Evolutionary conservation across 306 rosid species (phyloP).

Genomic region (Lotus japonicus): DNA sequence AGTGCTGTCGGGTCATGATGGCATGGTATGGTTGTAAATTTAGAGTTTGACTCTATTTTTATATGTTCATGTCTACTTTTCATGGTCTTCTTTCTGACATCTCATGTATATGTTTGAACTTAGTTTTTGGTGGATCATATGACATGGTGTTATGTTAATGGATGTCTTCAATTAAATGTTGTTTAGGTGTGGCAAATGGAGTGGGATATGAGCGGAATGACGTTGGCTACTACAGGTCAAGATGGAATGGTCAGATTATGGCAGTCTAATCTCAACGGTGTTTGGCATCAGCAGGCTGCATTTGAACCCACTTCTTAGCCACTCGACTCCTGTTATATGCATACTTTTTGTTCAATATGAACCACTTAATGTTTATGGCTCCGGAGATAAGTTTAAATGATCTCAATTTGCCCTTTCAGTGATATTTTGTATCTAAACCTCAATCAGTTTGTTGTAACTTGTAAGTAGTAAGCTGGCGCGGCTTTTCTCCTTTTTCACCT

Average conservation of each 20-base stretch:
- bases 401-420: not conserved
- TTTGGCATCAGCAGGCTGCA: slow-evolving; percentile 86
- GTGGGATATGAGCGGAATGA: slow-evolving; percentile 99
- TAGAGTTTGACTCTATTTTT: not conserved
- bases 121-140: not conserved
- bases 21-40: slow-evolving; percentile 48
- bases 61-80: not conserved
- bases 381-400: not conserved
- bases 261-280: slow-evolving; percentile 82
- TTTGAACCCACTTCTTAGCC: slow-evolving; percentile 63
- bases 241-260: slow-evolving; percentile 79
- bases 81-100: slow-evolving; percentile 4
- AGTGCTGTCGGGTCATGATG: slow-evolving; percentile 57
- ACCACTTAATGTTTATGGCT: slow-evolving; percentile 6
- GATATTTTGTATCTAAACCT: not conserved
- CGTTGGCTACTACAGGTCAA: slow-evolving; percentile 74
- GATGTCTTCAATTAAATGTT: slow-evolving; percentile 2
- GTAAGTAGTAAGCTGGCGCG: slow-evolving; percentile 5
- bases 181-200: slow-evolving; percentile 91
- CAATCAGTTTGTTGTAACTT: slow-evolving; percentile 7
- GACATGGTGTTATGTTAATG: not conserved
- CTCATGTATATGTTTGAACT: slow-evolving; percentile 8
- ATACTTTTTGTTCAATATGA: not conserved
- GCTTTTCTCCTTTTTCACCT: not conserved
- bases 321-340: not conserved